Percentiles rank a stretch among this genome's conserved stretches.
phyloP scores from a whole-genome alignment of 2,329 filamentous ascomycete genomes.

The Botrytis elliptica region DNA sequence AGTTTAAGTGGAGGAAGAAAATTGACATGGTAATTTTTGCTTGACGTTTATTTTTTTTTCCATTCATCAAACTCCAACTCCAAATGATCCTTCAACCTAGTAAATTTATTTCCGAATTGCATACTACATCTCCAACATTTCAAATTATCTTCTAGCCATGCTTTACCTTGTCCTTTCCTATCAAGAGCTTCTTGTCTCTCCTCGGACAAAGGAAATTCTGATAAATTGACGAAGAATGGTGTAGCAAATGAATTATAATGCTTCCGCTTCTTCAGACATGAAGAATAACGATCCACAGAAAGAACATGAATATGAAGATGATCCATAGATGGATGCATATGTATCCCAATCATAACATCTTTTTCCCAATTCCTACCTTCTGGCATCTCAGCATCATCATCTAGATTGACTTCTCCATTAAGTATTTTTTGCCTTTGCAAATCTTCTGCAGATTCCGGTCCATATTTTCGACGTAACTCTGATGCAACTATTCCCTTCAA shows the following conservation, averaged over 20 bases:
- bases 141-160: conserved; percentile 58
- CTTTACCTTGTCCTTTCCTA: conserved; percentile 55
- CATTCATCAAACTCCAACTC: conserved; percentile 72
- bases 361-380: conserved; percentile 72
- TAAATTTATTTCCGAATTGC: conserved; percentile 73
- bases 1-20: background rate
- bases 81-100: conserved; percentile 72
- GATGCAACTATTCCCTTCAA: conserved; percentile 66
- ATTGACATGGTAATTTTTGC: background rate
- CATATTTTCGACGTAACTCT: conserved; percentile 71
- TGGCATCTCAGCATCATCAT: conserved; percentile 53
- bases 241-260: conserved; percentile 94
- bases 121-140: conserved; percentile 80
- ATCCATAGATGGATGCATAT: conserved; percentile 87
- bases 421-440: conserved; percentile 63
- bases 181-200: conserved; percentile 39
- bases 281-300: conserved; percentile 73
- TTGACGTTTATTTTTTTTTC: conserved; percentile 55
- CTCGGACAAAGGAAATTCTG: conserved; percentile 71
- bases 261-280: conserved; percentile 71
- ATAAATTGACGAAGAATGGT: conserved; percentile 74
- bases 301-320: conserved; percentile 90
- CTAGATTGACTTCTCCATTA: conserved; percentile 54
- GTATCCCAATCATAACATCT: conserved; percentile 76
- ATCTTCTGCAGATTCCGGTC: conserved; percentile 62